Conservation (phyloP, 768 basidiomycete species). For the Auriscalpium orientale region DNA sequence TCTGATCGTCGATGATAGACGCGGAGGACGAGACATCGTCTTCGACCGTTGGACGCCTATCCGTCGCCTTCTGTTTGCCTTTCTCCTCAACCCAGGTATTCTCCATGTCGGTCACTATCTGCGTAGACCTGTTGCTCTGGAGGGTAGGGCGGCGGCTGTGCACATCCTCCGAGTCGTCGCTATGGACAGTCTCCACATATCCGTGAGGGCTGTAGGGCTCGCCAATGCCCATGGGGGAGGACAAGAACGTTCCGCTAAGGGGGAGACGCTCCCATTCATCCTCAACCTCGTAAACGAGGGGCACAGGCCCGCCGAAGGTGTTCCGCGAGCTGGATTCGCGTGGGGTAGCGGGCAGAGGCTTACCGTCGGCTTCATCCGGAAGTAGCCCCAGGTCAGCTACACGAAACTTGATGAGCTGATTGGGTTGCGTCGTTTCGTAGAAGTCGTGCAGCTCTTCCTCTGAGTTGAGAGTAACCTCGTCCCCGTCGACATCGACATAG, state of each 20-base stretch:
- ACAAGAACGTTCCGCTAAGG: slow-evolving; percentile 31
- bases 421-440: slow-evolving; percentile 31
- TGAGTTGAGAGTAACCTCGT: slow-evolving; percentile 71
- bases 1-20: slow-evolving; percentile 33
- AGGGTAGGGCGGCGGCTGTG: not conserved
- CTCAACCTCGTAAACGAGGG: slow-evolving; percentile 40
- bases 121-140: not conserved
- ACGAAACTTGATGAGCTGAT: slow-evolving; percentile 45
- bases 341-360: slow-evolving; percentile 25
- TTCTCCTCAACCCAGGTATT: slow-evolving; percentile 39
- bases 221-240: slow-evolving; percentile 16
- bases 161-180: slow-evolving; percentile 19
- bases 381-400: slow-evolving; percentile 48
- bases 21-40: slow-evolving; percentile 32
- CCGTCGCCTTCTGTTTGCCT: slow-evolving; percentile 30
- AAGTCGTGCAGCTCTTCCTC: slow-evolving; percentile 74
- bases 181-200: slow-evolving; percentile 52
- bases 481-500: slow-evolving; percentile 66
- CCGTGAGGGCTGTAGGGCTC: slow-evolving; percentile 46
- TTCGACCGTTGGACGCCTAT: slow-evolving; percentile 19
- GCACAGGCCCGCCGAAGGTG: slow-evolving; percentile 47
- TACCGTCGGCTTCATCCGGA: slow-evolving; percentile 26
- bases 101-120: slow-evolving; percentile 17
- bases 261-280: slow-evolving; percentile 61
- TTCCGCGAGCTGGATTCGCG: slow-evolving; percentile 39